A percentile compares a stretch with the other conserved stretches of the same genome.
Conservation (phyloP, 768 basidiomycete species). For the Termitomyces heimii region DNA sequence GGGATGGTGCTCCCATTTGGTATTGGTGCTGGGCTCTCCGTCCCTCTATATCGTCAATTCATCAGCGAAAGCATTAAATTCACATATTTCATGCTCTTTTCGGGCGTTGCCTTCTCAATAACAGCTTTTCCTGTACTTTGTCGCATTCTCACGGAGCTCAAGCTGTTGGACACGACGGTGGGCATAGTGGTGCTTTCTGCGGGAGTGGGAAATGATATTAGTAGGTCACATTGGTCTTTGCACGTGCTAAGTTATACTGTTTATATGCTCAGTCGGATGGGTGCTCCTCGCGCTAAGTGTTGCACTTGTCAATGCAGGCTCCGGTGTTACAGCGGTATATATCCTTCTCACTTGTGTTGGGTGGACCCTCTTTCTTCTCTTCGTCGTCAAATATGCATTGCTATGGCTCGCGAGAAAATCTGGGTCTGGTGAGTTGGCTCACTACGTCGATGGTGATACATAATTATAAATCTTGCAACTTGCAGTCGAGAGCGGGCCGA, state of each 20-base stretch:
- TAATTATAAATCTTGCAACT: not conserved
- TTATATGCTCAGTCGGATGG: conserved; percentile 56
- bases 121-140: conserved; percentile 85
- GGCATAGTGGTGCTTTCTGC: conserved; percentile 92
- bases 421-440: conserved; percentile 51
- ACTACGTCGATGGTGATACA: not conserved
- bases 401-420: conserved; percentile 71
- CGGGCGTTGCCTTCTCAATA: conserved; percentile 86
- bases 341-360: conserved; percentile 76
- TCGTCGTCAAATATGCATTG: conserved; percentile 57
- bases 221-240: conserved; percentile 21
- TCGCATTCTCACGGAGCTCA: conserved; percentile 85
- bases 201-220: conserved; percentile 84
- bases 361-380: conserved; percentile 73
- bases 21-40: conserved; percentile 61
- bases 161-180: conserved; percentile 86
- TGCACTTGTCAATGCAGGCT: conserved; percentile 84
- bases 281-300: conserved; percentile 83
- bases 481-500: conserved; percentile 68
- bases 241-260: not conserved
- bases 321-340: conserved; percentile 80
- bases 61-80: conserved; percentile 63
- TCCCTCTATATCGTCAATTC: conserved; percentile 71
- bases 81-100: conserved; percentile 91
- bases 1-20: conserved; percentile 90